Percentiles rank a stretch among this genome's conserved stretches.
Conservation (phyloP, 2,329 filamentous ascomycete species). For the Fusarium sp. region DNA sequence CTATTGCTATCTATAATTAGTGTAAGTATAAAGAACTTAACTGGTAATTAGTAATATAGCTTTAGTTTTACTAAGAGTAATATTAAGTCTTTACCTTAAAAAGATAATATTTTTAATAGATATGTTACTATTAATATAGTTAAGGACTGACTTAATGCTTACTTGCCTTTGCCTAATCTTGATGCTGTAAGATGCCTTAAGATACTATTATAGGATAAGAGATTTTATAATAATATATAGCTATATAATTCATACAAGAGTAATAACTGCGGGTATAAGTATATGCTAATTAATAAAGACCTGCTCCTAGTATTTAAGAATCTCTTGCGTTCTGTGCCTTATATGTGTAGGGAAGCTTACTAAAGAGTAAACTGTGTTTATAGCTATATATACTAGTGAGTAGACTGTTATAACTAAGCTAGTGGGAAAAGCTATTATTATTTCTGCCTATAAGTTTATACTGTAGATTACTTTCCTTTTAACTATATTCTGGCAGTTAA, state of each 20-base stretch:
- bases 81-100: conserved; percentile 17
- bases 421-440: conserved; percentile 31
- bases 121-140: conserved; percentile 23
- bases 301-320: conserved; percentile 24
- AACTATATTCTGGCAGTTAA: not conserved
- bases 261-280: conserved; percentile 29
- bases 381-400: conserved; percentile 35
- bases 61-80: too few relatives aligned
- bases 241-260: conserved; percentile 24
- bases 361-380: conserved; percentile 22
- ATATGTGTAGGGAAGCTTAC: conserved; percentile 18
- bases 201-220: conserved; percentile 10
- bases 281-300: conserved; percentile 22
- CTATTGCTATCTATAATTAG: too few relatives aligned
- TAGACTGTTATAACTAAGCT: conserved; percentile 22
- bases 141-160: conserved; percentile 31
- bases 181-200: conserved; percentile 24
- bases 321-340: conserved; percentile 30
- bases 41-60: too few relatives aligned
- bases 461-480: conserved; percentile 18
- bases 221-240: conserved; percentile 34
- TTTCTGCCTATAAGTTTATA: conserved; percentile 21
- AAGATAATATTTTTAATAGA: conserved; percentile 25
- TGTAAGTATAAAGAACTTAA: not conserved
- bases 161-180: conserved; percentile 3